Percentiles rank a stretch among this genome's conserved stretches.
phyloP scores from a whole-genome alignment of 805 yeast genomes.

The Nakazawaea molendinolei region DNA sequence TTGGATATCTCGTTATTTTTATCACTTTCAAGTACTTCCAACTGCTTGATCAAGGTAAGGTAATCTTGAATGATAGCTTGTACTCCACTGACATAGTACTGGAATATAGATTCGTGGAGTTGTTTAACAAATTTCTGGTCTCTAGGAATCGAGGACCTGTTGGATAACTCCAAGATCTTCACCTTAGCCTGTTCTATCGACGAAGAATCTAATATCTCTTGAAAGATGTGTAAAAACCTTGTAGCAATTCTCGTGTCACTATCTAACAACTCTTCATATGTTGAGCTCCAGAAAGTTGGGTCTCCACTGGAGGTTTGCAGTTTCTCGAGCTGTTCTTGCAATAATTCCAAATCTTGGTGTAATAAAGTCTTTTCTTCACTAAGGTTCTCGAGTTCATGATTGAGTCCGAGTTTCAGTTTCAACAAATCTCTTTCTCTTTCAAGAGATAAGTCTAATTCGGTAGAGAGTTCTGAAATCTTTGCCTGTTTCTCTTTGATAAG shows the following conservation, averaged over 20 bases:
- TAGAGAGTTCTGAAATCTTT: slow-evolving; percentile 15
- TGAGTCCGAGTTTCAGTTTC: slow-evolving; percentile 37
- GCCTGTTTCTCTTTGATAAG: slow-evolving; percentile 12
- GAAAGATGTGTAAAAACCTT: slow-evolving; percentile 42
- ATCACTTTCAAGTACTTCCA: slow-evolving; percentile 4
- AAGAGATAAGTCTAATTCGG: slow-evolving; percentile 23
- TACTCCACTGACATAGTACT: slow-evolving; percentile 56
- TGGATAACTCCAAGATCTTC: slow-evolving; percentile 37
- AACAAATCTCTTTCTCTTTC: slow-evolving; percentile 36
- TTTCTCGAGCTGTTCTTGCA: slow-evolving; percentile 31
- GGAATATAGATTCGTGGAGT: slow-evolving; percentile 24
- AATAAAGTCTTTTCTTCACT: slow-evolving; percentile 31
- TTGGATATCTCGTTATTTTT: slow-evolving; percentile 1
- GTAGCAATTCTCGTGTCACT: slow-evolving; percentile 40
- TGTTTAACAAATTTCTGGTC: slow-evolving; percentile 24
- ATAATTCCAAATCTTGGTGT: slow-evolving; percentile 28
- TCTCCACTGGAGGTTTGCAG: slow-evolving; percentile 8
- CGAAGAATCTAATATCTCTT: slow-evolving; percentile 48
- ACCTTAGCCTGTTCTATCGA: slow-evolving; percentile 55
- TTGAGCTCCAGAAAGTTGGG: slow-evolving; percentile 30
- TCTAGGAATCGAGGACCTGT: slow-evolving; percentile 17
- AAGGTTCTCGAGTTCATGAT: slow-evolving; percentile 32
- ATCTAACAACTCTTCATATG: slow-evolving; percentile 33
- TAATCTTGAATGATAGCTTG: slow-evolving; percentile 54
- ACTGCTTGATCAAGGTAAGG: slow-evolving; percentile 19